Conservation (phyloP, 2,329 filamentous ascomycete genomes). For the Pseudogymnoascus sp. region DNA sequence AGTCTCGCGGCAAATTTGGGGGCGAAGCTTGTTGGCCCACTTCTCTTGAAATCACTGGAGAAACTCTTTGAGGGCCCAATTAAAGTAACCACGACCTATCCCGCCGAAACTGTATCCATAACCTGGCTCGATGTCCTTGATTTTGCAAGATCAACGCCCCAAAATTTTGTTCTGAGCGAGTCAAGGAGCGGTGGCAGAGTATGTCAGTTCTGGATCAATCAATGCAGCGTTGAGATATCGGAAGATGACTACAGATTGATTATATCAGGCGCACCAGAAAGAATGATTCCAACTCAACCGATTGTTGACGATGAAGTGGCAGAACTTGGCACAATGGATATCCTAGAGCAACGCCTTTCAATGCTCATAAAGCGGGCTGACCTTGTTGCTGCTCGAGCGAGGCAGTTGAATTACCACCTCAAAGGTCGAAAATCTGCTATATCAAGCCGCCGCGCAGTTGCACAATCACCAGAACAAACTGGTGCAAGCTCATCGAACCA, state of each 20-base stretch:
- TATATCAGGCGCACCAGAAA: conserved; percentile 72
- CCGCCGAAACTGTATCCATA: conserved; percentile 55
- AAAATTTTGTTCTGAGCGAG: conserved; percentile 67
- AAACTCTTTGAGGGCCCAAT: conserved; percentile 78
- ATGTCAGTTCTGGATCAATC: conserved; percentile 77
- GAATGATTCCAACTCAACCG: conserved; percentile 72
- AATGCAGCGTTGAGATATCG: conserved; percentile 73
- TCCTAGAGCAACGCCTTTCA: conserved; percentile 70
- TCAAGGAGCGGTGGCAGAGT: conserved; percentile 61
- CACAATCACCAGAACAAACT: conserved; percentile 21
- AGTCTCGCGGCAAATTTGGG: conserved; percentile 80
- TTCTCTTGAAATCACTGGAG: conserved; percentile 79
- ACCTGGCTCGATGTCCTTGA: conserved; percentile 83
- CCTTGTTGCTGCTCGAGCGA: conserved; percentile 61
- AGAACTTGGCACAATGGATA: conserved; percentile 76
- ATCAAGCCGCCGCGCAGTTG: conserved; percentile 48
- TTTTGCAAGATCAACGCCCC: conserved; percentile 72
- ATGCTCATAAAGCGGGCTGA: conserved; percentile 76
- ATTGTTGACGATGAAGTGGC: conserved; percentile 81
- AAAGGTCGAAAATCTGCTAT: conserved; percentile 71
- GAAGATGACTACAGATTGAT: conserved; percentile 86
- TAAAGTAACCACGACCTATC: conserved; percentile 36
- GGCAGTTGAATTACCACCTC: conserved; percentile 74
- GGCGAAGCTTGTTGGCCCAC: conserved; percentile 73
- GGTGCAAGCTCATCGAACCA: conserved; percentile 1